A percentile compares a stretch with the other conserved stretches of the same genome.
These are phyloP conservation scores for Pyricularia pennisetigena DNA, from an alignment of 2,329 filamentous ascomycete genomes.

Conservation along the genomic window DNA sequence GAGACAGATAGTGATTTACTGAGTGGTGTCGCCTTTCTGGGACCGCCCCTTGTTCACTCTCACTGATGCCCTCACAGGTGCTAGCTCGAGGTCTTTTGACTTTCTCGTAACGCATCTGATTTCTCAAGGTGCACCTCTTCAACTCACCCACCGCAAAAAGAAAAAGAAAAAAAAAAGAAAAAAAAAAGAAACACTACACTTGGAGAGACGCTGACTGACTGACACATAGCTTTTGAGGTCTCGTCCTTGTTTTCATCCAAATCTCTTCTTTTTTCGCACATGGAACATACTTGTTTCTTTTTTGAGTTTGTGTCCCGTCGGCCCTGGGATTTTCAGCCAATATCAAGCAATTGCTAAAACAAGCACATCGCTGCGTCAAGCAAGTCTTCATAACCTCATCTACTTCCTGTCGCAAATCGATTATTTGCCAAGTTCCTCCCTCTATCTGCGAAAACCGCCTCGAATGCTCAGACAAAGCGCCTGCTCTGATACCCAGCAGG, in stretches of 20 bases:
- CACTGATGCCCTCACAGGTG: not conserved
- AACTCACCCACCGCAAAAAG: not conserved
- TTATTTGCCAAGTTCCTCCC: not conserved
- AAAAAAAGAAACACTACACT: not conserved
- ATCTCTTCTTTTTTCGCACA: not conserved
- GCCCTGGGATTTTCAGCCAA: not conserved
- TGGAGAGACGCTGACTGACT: not conserved
- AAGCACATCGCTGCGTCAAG: not conserved
- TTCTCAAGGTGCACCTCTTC: not conserved
- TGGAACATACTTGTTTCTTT: not conserved
- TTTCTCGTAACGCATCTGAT: not conserved
- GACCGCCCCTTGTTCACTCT: not conserved
- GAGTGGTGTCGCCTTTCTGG: not conserved
- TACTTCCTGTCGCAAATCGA: not conserved
- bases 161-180: no score
- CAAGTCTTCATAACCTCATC: not conserved
- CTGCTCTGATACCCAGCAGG: not conserved
- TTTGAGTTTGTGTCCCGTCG: not conserved
- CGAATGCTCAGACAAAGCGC: not conserved
- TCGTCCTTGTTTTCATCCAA: not conserved
- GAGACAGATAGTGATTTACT: not conserved
- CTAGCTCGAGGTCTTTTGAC: not conserved
- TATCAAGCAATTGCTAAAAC: not conserved
- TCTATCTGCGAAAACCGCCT: not conserved
- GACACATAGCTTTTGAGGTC: not conserved